Evolutionary conservation across 768 basidiomycete genomes (phyloP).

Genomic region (Agaricus blazei): DNA sequence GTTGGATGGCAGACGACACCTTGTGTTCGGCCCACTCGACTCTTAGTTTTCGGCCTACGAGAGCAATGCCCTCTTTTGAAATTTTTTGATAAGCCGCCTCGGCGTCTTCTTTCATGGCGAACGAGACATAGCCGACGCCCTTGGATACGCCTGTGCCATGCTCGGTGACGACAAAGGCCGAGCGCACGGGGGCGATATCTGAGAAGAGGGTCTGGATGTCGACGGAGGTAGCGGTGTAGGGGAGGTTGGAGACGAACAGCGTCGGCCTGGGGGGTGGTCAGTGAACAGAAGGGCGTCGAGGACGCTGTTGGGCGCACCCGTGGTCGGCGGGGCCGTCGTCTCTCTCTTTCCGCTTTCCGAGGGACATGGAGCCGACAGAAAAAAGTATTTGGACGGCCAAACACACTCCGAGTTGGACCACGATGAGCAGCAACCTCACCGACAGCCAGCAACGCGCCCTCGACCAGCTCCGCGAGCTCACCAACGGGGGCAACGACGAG

Average conservation of each 20-base stretch:
- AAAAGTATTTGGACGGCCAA: not conserved
- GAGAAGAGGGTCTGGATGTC: conserved; percentile 93
- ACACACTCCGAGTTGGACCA: not conserved
- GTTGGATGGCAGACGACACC: conserved; percentile 30
- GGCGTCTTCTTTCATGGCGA: conserved; percentile 87
- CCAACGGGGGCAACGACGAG: conserved; percentile 55
- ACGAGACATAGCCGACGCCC: conserved; percentile 95
- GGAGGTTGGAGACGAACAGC: conserved; percentile 89
- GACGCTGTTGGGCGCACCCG: conserved; percentile 13
- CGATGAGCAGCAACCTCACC: conserved; percentile 11
- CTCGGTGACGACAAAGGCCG: conserved; percentile 89
- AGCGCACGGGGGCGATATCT: conserved; percentile 89
- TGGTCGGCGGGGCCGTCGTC: conserved; percentile 11
- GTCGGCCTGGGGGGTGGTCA: conserved; percentile 51
- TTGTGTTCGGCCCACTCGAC: conserved; percentile 80
- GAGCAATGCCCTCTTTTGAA: conserved; percentile 54
- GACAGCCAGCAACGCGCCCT: conserved; percentile 28
- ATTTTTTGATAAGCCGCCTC: conserved; percentile 64
- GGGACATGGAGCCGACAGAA: not conserved
- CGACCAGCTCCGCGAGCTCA: conserved; percentile 50
- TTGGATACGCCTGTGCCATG: conserved; percentile 73
- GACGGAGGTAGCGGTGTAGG: conserved; percentile 84
- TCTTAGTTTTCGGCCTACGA: conserved; percentile 66
- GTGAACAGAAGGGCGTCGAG: not conserved
- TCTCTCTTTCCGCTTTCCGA: conserved; percentile 20